Base-by-base conservation (phyloP, 2,329 filamentous ascomycete species). In the Dendryphion nanum region DNA sequence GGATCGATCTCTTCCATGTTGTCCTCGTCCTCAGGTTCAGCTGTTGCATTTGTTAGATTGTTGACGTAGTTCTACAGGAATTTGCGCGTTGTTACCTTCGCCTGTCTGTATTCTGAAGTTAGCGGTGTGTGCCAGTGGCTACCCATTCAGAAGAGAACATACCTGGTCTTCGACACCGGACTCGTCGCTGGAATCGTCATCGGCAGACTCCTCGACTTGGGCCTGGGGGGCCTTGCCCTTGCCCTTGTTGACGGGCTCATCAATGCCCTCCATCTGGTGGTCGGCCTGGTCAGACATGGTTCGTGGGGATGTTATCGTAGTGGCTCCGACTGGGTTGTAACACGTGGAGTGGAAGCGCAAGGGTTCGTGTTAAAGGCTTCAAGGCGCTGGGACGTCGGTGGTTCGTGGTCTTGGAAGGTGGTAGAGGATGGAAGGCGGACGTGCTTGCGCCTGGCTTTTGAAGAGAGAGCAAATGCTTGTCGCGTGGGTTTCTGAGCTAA, bases 1-100 rank as follows among this genome's bases (percentile, higher is more conserved):
- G 80, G 74, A 64, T 95, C 88, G 66, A 98, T 96, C 71, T 91
- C 90, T 64, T 94, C 87, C 76, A 95, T 80, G 68, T 86, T 85
- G 59, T 88, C 73, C 42, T 86, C 84, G 38, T 89, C 88, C 31
- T 86, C 85, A 37, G 48, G 73, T 53, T 85, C 83, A 40, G 72
- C 77, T 70, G 66, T 35, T 32, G 6, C 5, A 59, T 56, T 40
- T 32, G 38, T 62, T 38, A 62, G 54, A 39, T 24, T 15, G 34
- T 32, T 21, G 36, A 18, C n/a, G n/a, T n/a, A n/a, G n/a, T n/a
- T n/a, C n/a, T n/a, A n/a, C n/a, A n/a, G 26, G 18, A 28, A 37
- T 40, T 57, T n/a, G 23, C 23, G 23, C 23, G 55, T n/a, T n/a
- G n/a, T n/a, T 69, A 63, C 65, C 57, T 54, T 69, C 67, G 35